Percentiles rank a stretch among this genome's conserved stretches.
Conservation (phyloP, 345 rosid species). For the Hirschfeldia incana region DNA sequence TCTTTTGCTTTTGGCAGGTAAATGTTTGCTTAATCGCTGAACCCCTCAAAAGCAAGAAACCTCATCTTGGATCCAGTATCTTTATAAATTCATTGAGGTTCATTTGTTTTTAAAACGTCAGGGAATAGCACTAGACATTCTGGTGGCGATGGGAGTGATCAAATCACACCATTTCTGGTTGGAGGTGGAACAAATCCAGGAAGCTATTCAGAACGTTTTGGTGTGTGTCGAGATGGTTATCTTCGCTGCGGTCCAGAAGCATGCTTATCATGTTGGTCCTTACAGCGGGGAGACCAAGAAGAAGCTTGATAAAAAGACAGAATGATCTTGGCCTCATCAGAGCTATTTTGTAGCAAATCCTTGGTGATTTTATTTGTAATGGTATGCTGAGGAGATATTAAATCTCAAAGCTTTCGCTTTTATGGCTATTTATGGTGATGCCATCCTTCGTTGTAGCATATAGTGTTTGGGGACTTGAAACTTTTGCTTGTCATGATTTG, state of each 20-base stretch:
- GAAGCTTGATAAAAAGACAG: slow-evolving; percentile 48
- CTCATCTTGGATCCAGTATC: too few species aligned
- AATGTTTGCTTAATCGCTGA: too few species aligned
- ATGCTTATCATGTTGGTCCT: slow-evolving; percentile 73
- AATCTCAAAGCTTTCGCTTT: not conserved
- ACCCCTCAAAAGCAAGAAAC: slow-evolving; percentile 2
- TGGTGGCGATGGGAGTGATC: slow-evolving; percentile 67
- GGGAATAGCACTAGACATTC: slow-evolving; percentile 75
- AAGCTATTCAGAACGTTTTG: slow-evolving; percentile 85
- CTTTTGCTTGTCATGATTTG: not conserved
- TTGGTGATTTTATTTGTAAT: not conserved
- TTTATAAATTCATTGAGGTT: too few species aligned
- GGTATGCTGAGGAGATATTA: not conserved
- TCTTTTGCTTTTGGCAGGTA: slow-evolving; percentile 99
- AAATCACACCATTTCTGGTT: slow-evolving; percentile 87
- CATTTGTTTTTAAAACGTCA: too few species aligned
- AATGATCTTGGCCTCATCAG: slow-evolving; percentile 1
- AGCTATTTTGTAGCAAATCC: not conserved
- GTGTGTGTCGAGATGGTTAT: slow-evolving; percentile 89
- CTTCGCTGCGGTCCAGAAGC: slow-evolving; percentile 83
- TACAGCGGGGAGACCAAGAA: slow-evolving; percentile 77
- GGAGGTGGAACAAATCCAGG: slow-evolving; percentile 88
- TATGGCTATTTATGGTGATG: not conserved
- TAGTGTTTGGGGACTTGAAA: slow-evolving; percentile 1
- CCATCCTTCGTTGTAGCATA: not conserved